Percentiles rank a stretch among this genome's conserved stretches.
Evolutionary conservation across 176 grass and related monocot genomes (phyloP).

Genomic region (Oryza glaberrima): DNA sequence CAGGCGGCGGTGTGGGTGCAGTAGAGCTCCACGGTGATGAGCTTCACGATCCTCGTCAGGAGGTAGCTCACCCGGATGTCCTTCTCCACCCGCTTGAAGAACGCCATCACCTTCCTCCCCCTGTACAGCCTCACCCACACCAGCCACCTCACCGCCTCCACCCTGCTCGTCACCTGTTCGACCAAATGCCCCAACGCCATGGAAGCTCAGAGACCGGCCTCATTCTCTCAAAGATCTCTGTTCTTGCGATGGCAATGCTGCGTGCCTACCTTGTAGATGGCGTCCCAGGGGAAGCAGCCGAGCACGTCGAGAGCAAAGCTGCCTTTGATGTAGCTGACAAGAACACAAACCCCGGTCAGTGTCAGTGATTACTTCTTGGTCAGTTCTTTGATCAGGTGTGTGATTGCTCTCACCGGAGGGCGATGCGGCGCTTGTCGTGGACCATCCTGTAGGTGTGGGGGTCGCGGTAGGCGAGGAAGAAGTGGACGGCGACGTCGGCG

Average conservation of each 20-base stretch:
- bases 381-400: background rate
- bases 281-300: constrained; percentile 89
- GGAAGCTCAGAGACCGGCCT: background rate
- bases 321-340: constrained; percentile 70
- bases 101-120: constrained; percentile 62
- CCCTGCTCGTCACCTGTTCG: constrained; percentile 57
- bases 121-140: constrained; percentile 79
- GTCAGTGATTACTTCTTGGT: background rate
- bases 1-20: constrained; percentile 90
- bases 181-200: background rate
- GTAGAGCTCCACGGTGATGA: constrained; percentile 86
- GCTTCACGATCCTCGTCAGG: constrained; percentile 85
- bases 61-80: constrained; percentile 94
- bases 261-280: constrained; percentile 66
- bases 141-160: constrained; percentile 68
- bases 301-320: constrained; percentile 77
- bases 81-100: constrained; percentile 92
- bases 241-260: background rate
- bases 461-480: constrained; percentile 78
- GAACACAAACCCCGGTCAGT: constrained; percentile 4
- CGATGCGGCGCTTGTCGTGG: constrained; percentile 58
- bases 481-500: constrained; percentile 69
- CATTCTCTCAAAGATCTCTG: too few relatives aligned
- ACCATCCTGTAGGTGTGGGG: constrained; percentile 72
- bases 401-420: constrained; percentile 53